Base-by-base conservation (phyloP, 345 rosid species). In the Tarenaya hassleriana region DNA sequence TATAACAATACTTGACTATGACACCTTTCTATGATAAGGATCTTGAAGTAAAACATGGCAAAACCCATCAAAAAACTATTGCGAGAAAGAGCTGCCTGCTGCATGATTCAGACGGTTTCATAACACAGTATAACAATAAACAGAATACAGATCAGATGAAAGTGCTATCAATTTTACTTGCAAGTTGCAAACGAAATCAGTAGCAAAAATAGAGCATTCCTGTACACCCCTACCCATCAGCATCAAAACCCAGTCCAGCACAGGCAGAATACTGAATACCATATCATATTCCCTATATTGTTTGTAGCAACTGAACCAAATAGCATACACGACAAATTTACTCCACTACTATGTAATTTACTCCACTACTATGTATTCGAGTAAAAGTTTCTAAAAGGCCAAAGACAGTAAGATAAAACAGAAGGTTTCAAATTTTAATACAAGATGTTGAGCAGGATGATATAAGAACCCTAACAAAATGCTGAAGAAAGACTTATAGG, bases 311-410 rank as follows among this genome's bases (percentile, higher is more conserved):
- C 13, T 19, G 27, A 34, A 46, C 29, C 27, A 58, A 58, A 46
- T 11, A 21, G 24, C 37, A 8, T 9, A 21, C 53, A 16, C 24
- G 24, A 57, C n/a, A 35, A 46, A 34, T 48, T 44, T 57, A 37
- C 46, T 24, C 34, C 53, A 46, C 9, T 38, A n/a, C 46, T 37
- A 5, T 9, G 27, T 4, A 38, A n/a, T n/a, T n/a, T 21, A 12
- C 3, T 16, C 31, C 21, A 17, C 9, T 38, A n/a, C 46, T 37
- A 5, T 9, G 27, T 4, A 38, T 16, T 17, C 21, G 12, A 16
- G 29, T 2, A 24, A 24, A 2, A 24, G 29, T 24, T 24, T 2
- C 13, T 7, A 34, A 47, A 47, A 47, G 1, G 20, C 9, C 38
- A 18, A 43, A 41, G 12, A 41, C 1, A 3, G 27, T 35, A 13